Evolutionary conservation across 495 filamentous ascomycete genomes (phyloP).

Genomic region (Aspergillus leporis): DNA sequence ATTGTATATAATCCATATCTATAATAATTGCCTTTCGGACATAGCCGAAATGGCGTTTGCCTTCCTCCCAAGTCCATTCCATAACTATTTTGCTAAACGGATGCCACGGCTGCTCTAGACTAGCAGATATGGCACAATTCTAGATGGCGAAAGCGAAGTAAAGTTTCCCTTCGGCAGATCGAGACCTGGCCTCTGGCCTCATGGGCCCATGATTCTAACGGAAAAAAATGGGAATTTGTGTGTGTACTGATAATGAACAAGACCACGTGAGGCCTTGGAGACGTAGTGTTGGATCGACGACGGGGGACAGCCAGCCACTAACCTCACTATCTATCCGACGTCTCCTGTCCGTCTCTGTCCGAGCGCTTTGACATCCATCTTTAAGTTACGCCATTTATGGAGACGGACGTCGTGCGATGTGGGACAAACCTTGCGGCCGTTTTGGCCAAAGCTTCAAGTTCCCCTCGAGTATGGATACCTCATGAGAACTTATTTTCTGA

Average conservation of each 20-base stretch:
- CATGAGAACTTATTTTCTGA: neutral
- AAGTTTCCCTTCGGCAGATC: neutral
- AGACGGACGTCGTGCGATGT: neutral
- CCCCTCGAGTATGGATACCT: neutral
- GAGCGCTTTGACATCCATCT: neutral
- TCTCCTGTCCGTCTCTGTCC: neutral
- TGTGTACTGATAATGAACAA: neutral
- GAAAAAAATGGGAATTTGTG: neutral
- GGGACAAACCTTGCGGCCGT: neutral
- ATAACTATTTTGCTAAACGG: too few species aligned
- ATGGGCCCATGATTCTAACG: neutral
- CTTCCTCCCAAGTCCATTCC: too few species aligned
- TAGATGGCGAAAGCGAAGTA: neutral
- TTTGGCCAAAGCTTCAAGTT: neutral
- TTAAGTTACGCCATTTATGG: constrained; percentile 4
- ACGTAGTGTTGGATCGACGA: neutral
- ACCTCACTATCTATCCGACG: neutral
- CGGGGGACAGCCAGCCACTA: constrained; percentile 1
- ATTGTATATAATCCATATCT: too few species aligned
- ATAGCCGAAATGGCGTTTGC: too few species aligned
- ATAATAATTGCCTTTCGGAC: too few species aligned
- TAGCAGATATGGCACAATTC: neutral
- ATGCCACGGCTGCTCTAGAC: neutral
- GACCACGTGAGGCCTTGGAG: neutral
- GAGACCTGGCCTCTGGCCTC: neutral